Evolutionary conservation across 768 basidiomycete species (phyloP), one percentile per base, ranked within the genome.

Genomic region (Suillus spraguei): DNA sequence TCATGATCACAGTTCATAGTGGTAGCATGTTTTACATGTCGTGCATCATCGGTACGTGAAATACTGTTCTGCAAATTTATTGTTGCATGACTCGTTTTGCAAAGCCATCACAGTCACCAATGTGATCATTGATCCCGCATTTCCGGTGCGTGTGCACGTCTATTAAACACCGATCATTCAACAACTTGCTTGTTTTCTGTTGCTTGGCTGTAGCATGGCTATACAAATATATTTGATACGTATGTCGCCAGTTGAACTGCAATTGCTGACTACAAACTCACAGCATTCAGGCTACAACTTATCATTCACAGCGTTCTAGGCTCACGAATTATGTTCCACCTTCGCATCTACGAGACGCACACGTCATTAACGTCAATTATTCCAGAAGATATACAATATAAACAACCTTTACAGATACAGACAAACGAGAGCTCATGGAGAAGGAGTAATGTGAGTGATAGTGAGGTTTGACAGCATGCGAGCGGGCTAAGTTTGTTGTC

Each of bases 271-370:
- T 28, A 17, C 16, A 17, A 28, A 20, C 17, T 39, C 16, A 38
- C 16, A 20, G n/a, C 36, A 8, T 55, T 41, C 13, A 58, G 56
- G 39, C 20, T 58, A 7, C 72, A 74, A 52, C 62, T 76, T 38
- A 72, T 69, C 1, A 41, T 73, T 39, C 72, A 74, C 13, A 54
- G 72, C 32, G 52, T 76, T 14, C 66, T 73, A 11, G 65, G 68
- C 38, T 68, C 64, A 53, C 66, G 74, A 32, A 76, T 73, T 24
- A 67, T 73, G 35, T 76, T 73, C 67, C 70, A 67, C 47, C 72
- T 76, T 5, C 65, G 60, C 28, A 4, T 4, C 17, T 14, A 41
- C 17, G 39, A 58, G 39, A 28, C 2, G 11, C 20, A 33, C 20
- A 13, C 33, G 3, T 8, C 39, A 20, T 13, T 24, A 4, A 5